A percentile compares a stretch with the other conserved stretches of the same genome.
These are phyloP conservation scores for Cryphonectria nitschkei DNA, from an alignment of 2,329 filamentous ascomycete species.

Conservation along the genomic window DNA sequence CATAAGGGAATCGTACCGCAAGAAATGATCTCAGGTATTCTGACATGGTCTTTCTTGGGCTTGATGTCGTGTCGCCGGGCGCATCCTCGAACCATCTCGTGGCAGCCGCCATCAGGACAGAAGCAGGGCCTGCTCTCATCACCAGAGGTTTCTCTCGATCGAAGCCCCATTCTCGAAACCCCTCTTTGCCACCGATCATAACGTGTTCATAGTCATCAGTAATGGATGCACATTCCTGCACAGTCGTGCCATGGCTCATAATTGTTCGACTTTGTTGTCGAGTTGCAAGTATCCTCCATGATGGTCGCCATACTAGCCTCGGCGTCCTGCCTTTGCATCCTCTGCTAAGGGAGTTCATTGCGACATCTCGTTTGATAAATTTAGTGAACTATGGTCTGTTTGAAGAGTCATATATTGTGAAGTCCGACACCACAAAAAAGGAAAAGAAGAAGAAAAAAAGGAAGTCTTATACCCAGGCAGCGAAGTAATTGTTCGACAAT, in stretches of 20 bases:
- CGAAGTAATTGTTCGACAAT: background rate
- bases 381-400: background rate
- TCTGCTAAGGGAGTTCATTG: background rate
- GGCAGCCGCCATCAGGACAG: slow-evolving; percentile 17
- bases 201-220: slow-evolving; percentile 13
- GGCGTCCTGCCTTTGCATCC: background rate
- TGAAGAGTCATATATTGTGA: background rate
- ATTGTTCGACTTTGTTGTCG: background rate
- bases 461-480: background rate
- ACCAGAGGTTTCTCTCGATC: slow-evolving; percentile 18
- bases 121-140: slow-evolving; percentile 14
- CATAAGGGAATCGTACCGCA: slow-evolving; percentile 19
- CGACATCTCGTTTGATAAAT: background rate
- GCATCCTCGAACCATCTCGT: slow-evolving; percentile 23
- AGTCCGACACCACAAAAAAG: too few relatives aligned
- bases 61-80: background rate
- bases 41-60: slow-evolving; percentile 6
- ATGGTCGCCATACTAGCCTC: background rate
- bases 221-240: background rate
- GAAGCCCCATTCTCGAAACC: slow-evolving; percentile 13
- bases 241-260: background rate
- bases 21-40: slow-evolving; percentile 17
- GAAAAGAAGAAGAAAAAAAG: background rate
- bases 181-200: background rate
- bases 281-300: background rate